Base-by-base conservation (phyloP, 2,329 filamentous ascomycete genomes). In the Colletotrichum tamarilloi region DNA sequence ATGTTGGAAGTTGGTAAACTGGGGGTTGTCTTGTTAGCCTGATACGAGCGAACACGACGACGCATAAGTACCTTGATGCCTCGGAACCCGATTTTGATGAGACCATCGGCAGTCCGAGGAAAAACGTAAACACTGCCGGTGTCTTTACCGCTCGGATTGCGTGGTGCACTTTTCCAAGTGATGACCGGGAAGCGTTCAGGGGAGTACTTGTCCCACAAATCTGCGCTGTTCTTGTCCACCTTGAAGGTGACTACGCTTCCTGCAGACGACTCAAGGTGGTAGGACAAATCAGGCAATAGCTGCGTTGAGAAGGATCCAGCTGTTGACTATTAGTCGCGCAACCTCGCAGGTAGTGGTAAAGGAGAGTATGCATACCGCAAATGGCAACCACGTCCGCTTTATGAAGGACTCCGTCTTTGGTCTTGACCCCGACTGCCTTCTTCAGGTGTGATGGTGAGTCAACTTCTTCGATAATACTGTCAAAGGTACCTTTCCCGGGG, bases 381-480 rank as follows among this genome's bases (percentile, higher is more conserved):
- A 86, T 74, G 53, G 87, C 79, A 4, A 79, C 80, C 9, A 85
- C 58, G 1, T 70, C 76, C 0, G 84, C 82, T 1, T 22, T 7
- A 66, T 86, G 82, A 0, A 65, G 53, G 42, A 75, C 75, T 0
- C 81, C 82, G 73, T 87, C 83, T 0, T 73, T 76, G 0, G 85
- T 87, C 6, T 74, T 74, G 28, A 87, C 81, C 0, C 86, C 85
- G 7, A 78, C 76, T 0, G 84, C 77, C 5, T 77, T 57, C 68
- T 70, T 79, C 71, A 12, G 52, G 52, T 38, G 74, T 58, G 22
- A 46, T 9, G 3, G 22, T 7, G 49, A 62, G 55, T 0, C n/a
- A 11, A 0, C 32, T n/a, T 52, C 74, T 55, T 78, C 75, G 6
- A 78, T 49, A n/a, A 80, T 64, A 19, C 76, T 74, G 9, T 75